Evolutionary conservation across 345 rosid genomes (phyloP), one percentile per base, ranked within the genome.

Genomic region (Rhodamnia rubescens): DNA sequence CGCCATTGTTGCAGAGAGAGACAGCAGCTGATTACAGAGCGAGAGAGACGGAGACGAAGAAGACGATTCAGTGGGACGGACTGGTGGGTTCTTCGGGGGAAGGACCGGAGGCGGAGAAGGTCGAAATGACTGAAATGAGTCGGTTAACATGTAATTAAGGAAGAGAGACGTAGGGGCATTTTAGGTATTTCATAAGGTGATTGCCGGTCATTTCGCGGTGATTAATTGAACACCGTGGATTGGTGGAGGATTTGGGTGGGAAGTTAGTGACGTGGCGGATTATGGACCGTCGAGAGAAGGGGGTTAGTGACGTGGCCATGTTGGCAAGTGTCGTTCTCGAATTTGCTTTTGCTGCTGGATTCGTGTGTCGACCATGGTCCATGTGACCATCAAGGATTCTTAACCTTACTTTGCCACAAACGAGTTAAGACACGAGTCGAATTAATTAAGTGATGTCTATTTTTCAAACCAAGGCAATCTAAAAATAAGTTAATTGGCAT

Each of bases 291-390:
- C 78, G 47, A 22, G 6, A 22, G 24, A 1, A 7, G 15, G 64
- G 22, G 20, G 16, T 36, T 36, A 69, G 78, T 69, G 78, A 69
- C 47, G 47, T 36, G 78, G 78, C 78, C 24, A 69, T 9, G 32
- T 36, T 69, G 78, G 47, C 78, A 36, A 36, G 40, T 18, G 24
- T 69, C 24, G 47, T 18, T 2, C 40, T 18, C 47, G 13, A 36
- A 69, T 69, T 69, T 20, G 78, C 78, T 8, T 69, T 16, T 6
- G 75, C 78, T 69, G 7, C 42, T 7, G 78, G 47, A 21, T 18
- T 69, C 78, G 78, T 40, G 78, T 69, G 78, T 18, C 78, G 24
- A 36, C 78, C 78, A 69, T 69, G 78, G 78, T 36, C 78, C 75
- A 15, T 16, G 42, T 15, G 75, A 29, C 42, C 75, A 32, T 0